Evolutionary conservation across 2,329 filamentous ascomycete species (phyloP), one percentile per base, ranked within the genome.

Genomic region (Fusarium equiseti): DNA sequence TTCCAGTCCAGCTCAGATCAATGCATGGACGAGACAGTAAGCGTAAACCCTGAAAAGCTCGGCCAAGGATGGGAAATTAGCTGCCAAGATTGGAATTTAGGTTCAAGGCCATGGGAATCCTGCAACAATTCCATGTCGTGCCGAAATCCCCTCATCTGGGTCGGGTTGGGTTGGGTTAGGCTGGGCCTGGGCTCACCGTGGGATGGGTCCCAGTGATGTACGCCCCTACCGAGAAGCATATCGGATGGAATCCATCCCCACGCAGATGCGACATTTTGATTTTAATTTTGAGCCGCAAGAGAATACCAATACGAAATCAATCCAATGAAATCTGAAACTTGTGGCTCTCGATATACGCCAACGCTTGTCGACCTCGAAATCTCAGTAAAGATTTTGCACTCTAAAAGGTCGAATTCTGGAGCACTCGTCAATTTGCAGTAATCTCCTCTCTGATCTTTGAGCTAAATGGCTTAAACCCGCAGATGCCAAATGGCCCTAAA

Each of bases 201-300:
- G 20, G 24, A 50, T 24, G 56, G 57, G 42, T 35, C 63, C 63
- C 56, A 63, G 44, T 65, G 59, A 71, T 71, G 29, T 52, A 43
- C 68, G 55, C 55, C 68, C 63, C 49, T 61, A 51, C 59, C 63
- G 55, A 59, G 62, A 69, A 54, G 68, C 59, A 71, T 69, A 69
- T 62, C 66, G 54, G 53, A 31, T 66, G 54, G 53, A 31, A 29
- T 32, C 16, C 24, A 53, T 69, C 68, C 48, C 68, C 68, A 71
- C 68, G 64, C 38, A 32, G 43, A 65, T 63, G 54, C 24, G 45
- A 52, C 68, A 58, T 55, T 71, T 8, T 11, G 18, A 38, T 6
- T 12, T 31, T 13, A 5, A 13, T 38, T 18, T 38, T 71, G 68
- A 72, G 68, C 59, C 68, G 31, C 68, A 68, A 52, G 11, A 50